These are phyloP conservation scores for Colletotrichum agaves DNA, from an alignment of 2,329 filamentous ascomycete genomes.

Conservation along the genomic window DNA sequence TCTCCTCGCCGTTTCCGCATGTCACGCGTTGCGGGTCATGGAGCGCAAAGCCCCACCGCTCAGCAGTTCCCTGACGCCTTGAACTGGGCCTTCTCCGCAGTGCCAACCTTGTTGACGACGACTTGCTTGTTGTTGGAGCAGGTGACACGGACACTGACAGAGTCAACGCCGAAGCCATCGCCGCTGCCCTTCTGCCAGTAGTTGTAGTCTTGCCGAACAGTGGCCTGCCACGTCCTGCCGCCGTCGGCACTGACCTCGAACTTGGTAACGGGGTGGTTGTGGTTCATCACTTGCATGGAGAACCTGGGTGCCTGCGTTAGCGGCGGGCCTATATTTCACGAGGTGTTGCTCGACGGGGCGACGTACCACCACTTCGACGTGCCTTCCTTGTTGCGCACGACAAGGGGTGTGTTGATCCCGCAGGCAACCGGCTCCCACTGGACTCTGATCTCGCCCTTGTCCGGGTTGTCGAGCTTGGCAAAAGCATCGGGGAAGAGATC, in stretches of 20 bases:
- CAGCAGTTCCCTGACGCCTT: slow-evolving; percentile 28
- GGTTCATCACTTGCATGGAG: slow-evolving; percentile 67
- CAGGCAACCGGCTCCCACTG: slow-evolving; percentile 62
- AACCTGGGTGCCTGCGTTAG: slow-evolving; percentile 52
- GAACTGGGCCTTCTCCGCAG: slow-evolving; percentile 22
- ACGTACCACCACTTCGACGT: slow-evolving; percentile 47
- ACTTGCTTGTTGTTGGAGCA: slow-evolving; percentile 41
- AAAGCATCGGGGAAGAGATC: slow-evolving; percentile 66
- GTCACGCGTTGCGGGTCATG: too few relatives aligned
- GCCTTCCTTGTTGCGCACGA: slow-evolving; percentile 64
- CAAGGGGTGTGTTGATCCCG: slow-evolving; percentile 59
- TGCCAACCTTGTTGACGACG: slow-evolving; percentile 37
- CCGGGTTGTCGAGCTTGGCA: slow-evolving; percentile 53
- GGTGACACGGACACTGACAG: slow-evolving; percentile 37
- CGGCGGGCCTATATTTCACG: slow-evolving; percentile 43
- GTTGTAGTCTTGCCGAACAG: slow-evolving; percentile 60
- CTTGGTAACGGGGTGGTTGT: slow-evolving; percentile 64
- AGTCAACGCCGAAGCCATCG: slow-evolving; percentile 39
- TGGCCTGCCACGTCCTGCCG: slow-evolving; percentile 66
- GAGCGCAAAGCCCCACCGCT: neutral
- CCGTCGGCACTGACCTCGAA: slow-evolving; percentile 71
- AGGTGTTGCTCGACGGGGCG: neutral
- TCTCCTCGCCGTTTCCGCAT: too few relatives aligned
- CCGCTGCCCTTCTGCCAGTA: slow-evolving; percentile 40
- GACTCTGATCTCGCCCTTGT: slow-evolving; percentile 59